A percentile compares a stretch with the other conserved stretches of the same genome.
These are phyloP conservation scores for Adansonia digitata DNA, from an alignment of 345 rosid species.

Conservation along the genomic window DNA sequence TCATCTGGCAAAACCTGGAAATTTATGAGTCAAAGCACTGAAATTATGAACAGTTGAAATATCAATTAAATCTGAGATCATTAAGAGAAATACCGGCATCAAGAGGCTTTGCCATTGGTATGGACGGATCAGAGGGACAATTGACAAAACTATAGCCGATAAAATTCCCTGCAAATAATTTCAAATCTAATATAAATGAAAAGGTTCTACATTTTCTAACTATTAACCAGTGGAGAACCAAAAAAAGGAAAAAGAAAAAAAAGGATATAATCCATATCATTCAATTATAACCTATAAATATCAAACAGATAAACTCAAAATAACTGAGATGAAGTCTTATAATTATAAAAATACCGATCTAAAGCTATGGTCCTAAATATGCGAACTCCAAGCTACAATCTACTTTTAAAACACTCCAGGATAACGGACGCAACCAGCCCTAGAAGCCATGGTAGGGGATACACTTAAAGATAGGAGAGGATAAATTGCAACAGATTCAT, in stretches of 20 bases:
- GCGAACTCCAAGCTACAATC: background rate
- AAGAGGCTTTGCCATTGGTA: conserved; percentile 94
- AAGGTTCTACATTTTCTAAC: background rate
- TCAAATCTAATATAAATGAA: conserved; percentile 5
- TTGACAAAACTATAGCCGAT: conserved; percentile 72
- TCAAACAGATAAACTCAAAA: no score
- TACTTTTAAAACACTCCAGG: background rate
- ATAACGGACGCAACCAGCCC: background rate
- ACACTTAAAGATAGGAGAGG: background rate
- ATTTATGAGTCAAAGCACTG: conserved; percentile 17
- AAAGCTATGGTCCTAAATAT: background rate
- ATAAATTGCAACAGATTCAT: background rate
- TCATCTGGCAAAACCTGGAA: conserved; percentile 90
- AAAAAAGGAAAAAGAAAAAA: background rate
- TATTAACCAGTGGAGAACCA: background rate
- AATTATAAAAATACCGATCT: background rate
- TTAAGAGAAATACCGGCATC: conserved; percentile 63
- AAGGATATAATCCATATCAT: background rate
- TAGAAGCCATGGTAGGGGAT: background rate
- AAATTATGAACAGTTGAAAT: background rate
- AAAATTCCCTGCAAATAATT: conserved; percentile 60
- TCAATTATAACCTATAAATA: background rate
- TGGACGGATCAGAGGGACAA: conserved; percentile 79
- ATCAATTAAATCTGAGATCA: background rate
- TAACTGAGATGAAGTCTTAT: background rate